A percentile compares a stretch with the other conserved stretches of the same genome.
phyloP scores from a whole-genome alignment of 139 green algal species.

The Asterochloris sp. region DNA sequence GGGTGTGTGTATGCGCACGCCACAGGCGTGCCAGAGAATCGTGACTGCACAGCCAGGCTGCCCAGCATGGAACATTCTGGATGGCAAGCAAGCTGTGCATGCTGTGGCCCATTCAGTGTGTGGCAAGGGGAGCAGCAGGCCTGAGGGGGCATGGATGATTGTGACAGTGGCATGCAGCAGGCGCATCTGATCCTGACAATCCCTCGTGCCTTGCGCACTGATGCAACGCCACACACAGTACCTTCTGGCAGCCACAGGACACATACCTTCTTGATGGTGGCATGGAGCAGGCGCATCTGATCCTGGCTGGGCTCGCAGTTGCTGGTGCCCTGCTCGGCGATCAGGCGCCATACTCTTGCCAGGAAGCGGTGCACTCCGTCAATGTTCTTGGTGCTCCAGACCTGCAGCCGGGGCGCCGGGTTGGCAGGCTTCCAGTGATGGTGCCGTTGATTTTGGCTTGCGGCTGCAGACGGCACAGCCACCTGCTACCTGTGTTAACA shows the following conservation, averaged over 20 bases:
- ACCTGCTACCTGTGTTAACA: too few species aligned
- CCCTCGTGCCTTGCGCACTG: constrained; percentile 28
- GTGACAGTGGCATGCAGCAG: constrained; percentile 86
- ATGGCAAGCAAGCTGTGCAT: too few species aligned
- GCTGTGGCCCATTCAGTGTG: too few species aligned
- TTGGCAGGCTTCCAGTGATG: too few species aligned
- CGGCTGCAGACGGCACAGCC: too few species aligned
- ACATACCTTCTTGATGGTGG: constrained; percentile 86
- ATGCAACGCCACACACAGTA: constrained; percentile 76
- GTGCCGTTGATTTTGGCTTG: too few species aligned
- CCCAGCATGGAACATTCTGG: too few species aligned
- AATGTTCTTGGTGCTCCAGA: constrained; percentile 88
- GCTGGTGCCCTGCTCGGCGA: constrained; percentile 35
- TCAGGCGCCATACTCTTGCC: constrained; percentile 79
- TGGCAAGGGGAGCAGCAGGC: too few species aligned
- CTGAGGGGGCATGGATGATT: constrained; percentile 51
- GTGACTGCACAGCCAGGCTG: too few species aligned
- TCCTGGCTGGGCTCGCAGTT: constrained; percentile 63
- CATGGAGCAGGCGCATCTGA: constrained; percentile 83
- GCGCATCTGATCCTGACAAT: constrained; percentile 78
- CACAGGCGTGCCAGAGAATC: too few species aligned
- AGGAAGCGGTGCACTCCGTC: constrained; percentile 98
- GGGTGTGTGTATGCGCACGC: too few species aligned
- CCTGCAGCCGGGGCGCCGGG: constrained; percentile 31
- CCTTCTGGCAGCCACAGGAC: too few species aligned